These are phyloP conservation scores for Luzula sylvatica DNA, from an alignment of 176 grass and related monocot genomes.

Conservation along the genomic window DNA sequence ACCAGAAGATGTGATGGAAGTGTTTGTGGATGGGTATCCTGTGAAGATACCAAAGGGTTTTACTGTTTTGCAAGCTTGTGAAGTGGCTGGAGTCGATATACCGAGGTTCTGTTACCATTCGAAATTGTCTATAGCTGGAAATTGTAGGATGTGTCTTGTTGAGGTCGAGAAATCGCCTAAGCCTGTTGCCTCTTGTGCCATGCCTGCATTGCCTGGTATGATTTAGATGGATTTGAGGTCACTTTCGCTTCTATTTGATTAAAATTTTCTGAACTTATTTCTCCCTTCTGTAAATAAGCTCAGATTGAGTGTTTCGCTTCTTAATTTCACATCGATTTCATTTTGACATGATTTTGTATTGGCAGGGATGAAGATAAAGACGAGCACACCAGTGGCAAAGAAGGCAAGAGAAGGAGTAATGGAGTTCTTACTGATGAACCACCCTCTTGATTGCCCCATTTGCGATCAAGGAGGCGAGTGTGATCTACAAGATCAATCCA, in stretches of 20 bases:
- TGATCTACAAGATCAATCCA: slow-evolving; percentile 93
- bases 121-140: slow-evolving; percentile 75
- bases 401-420: slow-evolving; percentile 99
- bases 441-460: slow-evolving; percentile 92
- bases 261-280: no score
- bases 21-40: slow-evolving; percentile 86
- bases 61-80: slow-evolving; percentile 95
- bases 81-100: slow-evolving; percentile 92
- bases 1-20: slow-evolving; percentile 82
- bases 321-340: background rate
- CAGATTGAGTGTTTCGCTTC: background rate
- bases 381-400: slow-evolving; percentile 80
- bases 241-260: background rate
- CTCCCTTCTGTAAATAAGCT: background rate
- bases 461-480: slow-evolving; percentile 97
- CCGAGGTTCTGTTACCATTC: slow-evolving; percentile 97
- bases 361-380: slow-evolving; percentile 99
- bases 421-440: slow-evolving; percentile 98
- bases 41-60: slow-evolving; percentile 95
- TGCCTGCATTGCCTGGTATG: slow-evolving; percentile 85
- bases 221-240: background rate
- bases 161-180: slow-evolving; percentile 99
- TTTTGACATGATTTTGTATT: background rate
- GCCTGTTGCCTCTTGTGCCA: slow-evolving; percentile 96
- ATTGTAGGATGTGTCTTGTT: slow-evolving; percentile 99